Conservation (phyloP, 169 alveolate genomes). For the Hammondia hammondi region DNA sequence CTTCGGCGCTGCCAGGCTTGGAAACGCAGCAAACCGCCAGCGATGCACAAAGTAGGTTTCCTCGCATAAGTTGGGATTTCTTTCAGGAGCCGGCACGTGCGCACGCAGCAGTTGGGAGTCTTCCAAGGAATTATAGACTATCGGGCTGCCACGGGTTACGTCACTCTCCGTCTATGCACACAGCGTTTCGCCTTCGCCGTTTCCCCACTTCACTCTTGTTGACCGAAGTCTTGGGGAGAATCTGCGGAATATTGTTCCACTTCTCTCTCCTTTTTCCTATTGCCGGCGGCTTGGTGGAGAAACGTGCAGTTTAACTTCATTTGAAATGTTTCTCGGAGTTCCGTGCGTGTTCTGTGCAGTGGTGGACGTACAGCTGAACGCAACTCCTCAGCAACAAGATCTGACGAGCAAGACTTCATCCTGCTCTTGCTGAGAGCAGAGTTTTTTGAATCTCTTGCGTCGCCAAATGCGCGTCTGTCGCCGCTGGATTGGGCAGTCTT, state of each 20-base stretch:
- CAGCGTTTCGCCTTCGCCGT: background rate
- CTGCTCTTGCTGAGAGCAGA: slow-evolving; percentile 38
- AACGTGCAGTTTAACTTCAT: background rate
- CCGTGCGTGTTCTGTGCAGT: slow-evolving; percentile 46
- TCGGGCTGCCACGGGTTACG: too few relatives aligned
- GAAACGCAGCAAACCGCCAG: slow-evolving; percentile 41
- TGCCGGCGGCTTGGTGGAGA: too few relatives aligned
- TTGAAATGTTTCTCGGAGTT: background rate
- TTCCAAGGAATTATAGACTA: too few relatives aligned
- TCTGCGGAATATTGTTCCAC: background rate
- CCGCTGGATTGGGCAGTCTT: background rate
- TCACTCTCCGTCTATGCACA: background rate
- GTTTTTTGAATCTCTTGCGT: background rate
- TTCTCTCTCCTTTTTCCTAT: background rate
- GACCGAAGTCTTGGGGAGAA: background rate
- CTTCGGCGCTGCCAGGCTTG: slow-evolving; percentile 66
- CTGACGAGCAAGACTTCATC: slow-evolving; percentile 48
- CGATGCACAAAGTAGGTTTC: slow-evolving; percentile 22
- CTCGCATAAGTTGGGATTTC: background rate
- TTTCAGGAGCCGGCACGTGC: background rate
- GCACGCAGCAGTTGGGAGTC: background rate
- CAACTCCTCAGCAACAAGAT: slow-evolving; percentile 59
- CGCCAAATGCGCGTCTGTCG: background rate
- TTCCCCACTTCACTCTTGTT: background rate
- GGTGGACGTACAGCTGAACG: slow-evolving; percentile 68